Evolutionary conservation across 495 filamentous ascomycete genomes (phyloP), one percentile per base, ranked within the genome.

Genomic region (Penicilliopsis zonata): DNA sequence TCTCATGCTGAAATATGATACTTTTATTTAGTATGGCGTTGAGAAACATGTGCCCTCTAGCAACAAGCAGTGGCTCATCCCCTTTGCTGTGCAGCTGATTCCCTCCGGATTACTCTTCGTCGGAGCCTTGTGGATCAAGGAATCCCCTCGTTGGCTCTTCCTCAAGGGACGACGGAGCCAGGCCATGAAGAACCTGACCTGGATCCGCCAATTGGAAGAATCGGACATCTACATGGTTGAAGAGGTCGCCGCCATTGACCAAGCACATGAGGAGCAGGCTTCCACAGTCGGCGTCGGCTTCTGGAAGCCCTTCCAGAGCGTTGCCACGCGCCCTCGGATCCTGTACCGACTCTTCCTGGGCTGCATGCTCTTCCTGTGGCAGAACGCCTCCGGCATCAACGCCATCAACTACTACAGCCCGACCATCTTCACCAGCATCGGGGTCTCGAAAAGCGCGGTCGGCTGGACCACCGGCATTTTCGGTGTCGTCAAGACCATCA

Each of bases 361-460:
- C 20, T 67, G 68, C 46, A 67, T 72, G 53, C 61, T 80, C 19
- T 80, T 82, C 61, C 49, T 80, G 31, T 79, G 68, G 63, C 77
- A 82, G 45, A 82, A 82, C 40, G 63, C 69, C 10, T 70, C 64
- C 0, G 75, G 78, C 6, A 81, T 80, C 58, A 80, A 80, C 34
- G 72, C 74, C 12, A 75, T 79, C 48, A 79, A 80, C 56, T 80
- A 78, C 50, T 79, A 77, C 55, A 63, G 53, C 7, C 72, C 72
- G 0, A 70, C 65, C 2, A 67, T 78, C 3, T 78, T 80, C 53
- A 56, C 52, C 36, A 63, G 59, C 37, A 77, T 81, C 35, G 76
- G 76, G 18, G 59, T 79, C 35, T 53, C 36, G 12, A 53, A 53
- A 30, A 69, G 67, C 38, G 55, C 65, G 6, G 50, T 46, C 24